phyloP scores from a whole-genome alignment of 768 basidiomycete species.

The Tulasnella sp. region DNA sequence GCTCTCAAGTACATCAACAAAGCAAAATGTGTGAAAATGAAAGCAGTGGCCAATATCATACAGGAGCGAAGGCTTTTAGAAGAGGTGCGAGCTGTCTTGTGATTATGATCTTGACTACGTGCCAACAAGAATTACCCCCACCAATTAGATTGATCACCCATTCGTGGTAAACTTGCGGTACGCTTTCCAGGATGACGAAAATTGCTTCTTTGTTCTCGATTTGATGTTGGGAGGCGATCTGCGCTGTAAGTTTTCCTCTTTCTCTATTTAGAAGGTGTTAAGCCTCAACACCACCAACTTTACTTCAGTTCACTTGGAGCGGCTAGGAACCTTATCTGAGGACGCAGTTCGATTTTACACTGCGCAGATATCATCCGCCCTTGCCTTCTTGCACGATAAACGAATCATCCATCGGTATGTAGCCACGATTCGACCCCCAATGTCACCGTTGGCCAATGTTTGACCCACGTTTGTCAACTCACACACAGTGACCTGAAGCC shows the following conservation, averaged over 20 bases:
- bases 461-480: neutral
- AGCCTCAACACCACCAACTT: slow-evolving; percentile 9
- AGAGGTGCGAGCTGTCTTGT: slow-evolving; percentile 43
- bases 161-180: slow-evolving; percentile 92
- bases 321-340: slow-evolving; percentile 61
- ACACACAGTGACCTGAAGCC: slow-evolving; percentile 77
- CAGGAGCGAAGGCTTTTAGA: slow-evolving; percentile 88
- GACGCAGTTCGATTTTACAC: slow-evolving; percentile 77
- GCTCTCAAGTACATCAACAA: slow-evolving; percentile 99
- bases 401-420: slow-evolving; percentile 90
- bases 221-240: slow-evolving; percentile 94
- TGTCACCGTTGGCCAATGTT: neutral
- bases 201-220: slow-evolving; percentile 96
- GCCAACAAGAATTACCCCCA: slow-evolving; percentile 1
- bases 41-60: slow-evolving; percentile 82
- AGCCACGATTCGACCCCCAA: slow-evolving; percentile 8
- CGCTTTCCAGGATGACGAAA: slow-evolving; percentile 96
- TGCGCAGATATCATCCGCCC: slow-evolving; percentile 76
- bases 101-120: slow-evolving; percentile 6
- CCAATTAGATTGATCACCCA: slow-evolving; percentile 77
- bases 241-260: slow-evolving; percentile 50
- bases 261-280: neutral
- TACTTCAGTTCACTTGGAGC: slow-evolving; percentile 69
- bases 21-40: slow-evolving; percentile 78
- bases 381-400: slow-evolving; percentile 83